phyloP scores from a whole-genome alignment of 257 asterid species.

The Oldenlandia corymbosa region DNA sequence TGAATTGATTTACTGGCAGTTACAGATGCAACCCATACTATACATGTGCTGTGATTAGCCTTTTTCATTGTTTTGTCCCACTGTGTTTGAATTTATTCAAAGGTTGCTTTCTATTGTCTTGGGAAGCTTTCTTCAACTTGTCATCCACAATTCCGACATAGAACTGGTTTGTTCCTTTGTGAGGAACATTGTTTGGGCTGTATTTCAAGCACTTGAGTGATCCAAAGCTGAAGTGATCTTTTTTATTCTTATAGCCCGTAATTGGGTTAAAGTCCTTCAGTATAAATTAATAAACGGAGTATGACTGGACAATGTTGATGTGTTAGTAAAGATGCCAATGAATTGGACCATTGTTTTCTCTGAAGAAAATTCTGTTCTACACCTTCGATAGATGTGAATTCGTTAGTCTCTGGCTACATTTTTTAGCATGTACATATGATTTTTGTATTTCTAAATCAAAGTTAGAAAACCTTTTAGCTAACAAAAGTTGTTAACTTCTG shows the following conservation, averaged over 20 bases:
- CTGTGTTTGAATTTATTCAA: background rate
- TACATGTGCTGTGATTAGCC: background rate
- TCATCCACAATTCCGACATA: background rate
- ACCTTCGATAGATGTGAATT: background rate
- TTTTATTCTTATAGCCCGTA: background rate
- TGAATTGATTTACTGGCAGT: background rate
- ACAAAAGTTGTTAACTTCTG: background rate
- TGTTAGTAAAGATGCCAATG: background rate
- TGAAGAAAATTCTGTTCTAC: background rate
- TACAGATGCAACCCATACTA: background rate
- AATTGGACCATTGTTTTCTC: background rate
- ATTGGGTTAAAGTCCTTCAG: too few relatives aligned
- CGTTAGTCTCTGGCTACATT: background rate
- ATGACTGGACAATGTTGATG: background rate
- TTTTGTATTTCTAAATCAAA: background rate
- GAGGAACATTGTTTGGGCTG: background rate
- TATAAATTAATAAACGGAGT: too few relatives aligned
- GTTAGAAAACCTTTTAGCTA: background rate
- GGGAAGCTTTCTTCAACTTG: conserved; percentile 1
- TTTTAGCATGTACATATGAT: background rate
- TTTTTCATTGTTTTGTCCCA: background rate
- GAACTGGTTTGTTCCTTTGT: background rate
- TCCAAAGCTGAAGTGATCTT: background rate
- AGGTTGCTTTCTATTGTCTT: background rate
- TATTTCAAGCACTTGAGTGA: background rate